Evolutionary conservation across 139 green algal genomes (phyloP), one percentile per base, ranked within the genome.

Genomic region (Chlamydomonas incerta): DNA sequence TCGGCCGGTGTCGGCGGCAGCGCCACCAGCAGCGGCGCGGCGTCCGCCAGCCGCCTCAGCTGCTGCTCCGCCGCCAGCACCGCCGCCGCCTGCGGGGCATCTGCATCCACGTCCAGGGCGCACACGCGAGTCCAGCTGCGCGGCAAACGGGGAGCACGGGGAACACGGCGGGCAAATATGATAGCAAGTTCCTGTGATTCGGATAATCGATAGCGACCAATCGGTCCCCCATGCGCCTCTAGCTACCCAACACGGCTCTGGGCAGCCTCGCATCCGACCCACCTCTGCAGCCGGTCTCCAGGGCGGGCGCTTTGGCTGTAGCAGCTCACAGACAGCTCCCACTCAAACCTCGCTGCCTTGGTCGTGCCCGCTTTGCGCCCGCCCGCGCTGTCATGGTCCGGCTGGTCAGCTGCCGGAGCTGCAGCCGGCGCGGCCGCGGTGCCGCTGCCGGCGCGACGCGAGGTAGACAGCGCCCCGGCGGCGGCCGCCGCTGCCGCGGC

Each of bases 251-350:
- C 4, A 23, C 70, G 15, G n/a, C 52, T 29, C 9, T n/a, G 47
- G 11, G 20, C 37, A 58, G 26, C 37, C 41, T 34, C 17, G 13
- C 17, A 47, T 2, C 11, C 35, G 35, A 33, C 71, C 5, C n/a
- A 84, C 77, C 77, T 84, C 20, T 52, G 26, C 5, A 84, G 37
- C 31, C 77, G 77, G 46, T 66, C 77, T n/a, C 31, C 28, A 2
- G 24, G 29, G 10, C 31, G 21, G 21, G 9, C 9, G 17, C 29
- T 24, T 0, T 17, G 20, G 11, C 63, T 29, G 65, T 63, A 84
- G 65, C 77, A 74, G 65, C 77, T 84, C 1, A 84, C 63, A 0
- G 77, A 50, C 63, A 84, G 77, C 77, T 84, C 77, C 77, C 77
- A 84, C 17, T 50, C 63, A 31, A 41, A 73, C 28, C 33, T 15